These are phyloP conservation scores for Dictyostelium discoideum DNA, from an alignment of 78 protist species.

Conservation along the genomic window DNA sequence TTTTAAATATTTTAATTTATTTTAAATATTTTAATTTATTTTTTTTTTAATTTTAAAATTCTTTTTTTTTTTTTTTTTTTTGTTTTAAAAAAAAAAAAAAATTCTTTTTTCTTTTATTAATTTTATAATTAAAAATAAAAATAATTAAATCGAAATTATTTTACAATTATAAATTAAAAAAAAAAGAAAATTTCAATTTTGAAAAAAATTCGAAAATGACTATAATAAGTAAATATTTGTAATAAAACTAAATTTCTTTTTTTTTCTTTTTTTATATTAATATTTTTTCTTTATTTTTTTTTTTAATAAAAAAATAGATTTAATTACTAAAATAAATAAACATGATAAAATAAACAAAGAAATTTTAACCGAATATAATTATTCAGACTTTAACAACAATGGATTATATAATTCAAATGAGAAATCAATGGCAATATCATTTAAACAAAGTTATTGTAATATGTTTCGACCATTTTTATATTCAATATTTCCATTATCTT, in stretches of 20 bases:
- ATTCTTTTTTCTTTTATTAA: not conserved
- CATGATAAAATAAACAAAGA: not conserved
- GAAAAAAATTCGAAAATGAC: constrained; percentile 1
- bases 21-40: not conserved
- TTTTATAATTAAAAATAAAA: not conserved
- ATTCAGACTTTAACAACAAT: not conserved
- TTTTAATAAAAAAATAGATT: not conserved
- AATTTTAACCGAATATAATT: not conserved
- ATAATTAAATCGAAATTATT: not conserved
- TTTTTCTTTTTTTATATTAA: not conserved
- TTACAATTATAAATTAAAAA: not conserved
- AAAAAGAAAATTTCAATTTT: not conserved
- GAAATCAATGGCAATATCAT: not conserved
- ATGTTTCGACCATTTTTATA: not conserved
- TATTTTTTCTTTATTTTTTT: not conserved
- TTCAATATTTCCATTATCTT: not conserved
- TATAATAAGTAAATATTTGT: not conserved
- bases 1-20: not conserved
- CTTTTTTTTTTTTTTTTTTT: not conserved
- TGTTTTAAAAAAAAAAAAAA: too few relatives aligned
- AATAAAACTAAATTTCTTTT: not conserved
- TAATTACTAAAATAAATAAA: not conserved
- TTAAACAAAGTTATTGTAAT: not conserved
- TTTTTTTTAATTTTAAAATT: not conserved
- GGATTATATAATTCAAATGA: not conserved